Evolutionary conservation across 257 asterid species (phyloP).

Genomic region (Fraxinus anomala): DNA sequence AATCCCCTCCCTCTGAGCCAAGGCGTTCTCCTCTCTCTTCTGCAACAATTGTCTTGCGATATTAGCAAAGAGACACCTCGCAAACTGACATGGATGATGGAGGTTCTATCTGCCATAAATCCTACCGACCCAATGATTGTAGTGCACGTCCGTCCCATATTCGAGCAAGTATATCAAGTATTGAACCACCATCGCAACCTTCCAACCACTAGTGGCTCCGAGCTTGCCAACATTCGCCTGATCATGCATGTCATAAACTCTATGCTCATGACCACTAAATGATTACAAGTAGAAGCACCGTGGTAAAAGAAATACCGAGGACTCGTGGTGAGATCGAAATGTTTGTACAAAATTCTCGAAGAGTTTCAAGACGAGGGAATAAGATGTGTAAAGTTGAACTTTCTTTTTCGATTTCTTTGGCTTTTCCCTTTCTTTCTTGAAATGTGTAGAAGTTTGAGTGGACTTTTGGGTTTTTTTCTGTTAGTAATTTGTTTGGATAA

Average conservation of each 20-base stretch:
- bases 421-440: background rate
- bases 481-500: background rate
- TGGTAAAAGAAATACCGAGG: background rate
- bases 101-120: constrained; percentile 67
- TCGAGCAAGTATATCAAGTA: constrained; percentile 92
- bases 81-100: constrained; percentile 90
- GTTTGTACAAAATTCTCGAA: background rate
- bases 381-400: background rate
- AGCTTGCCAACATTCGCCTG: constrained; percentile 67
- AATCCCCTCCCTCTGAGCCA: constrained; percentile 87
- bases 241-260: constrained; percentile 90
- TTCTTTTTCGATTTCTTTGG: background rate
- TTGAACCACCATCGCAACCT: constrained; percentile 71
- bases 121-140: constrained; percentile 78
- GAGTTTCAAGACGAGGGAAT: background rate
- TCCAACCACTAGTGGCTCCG: constrained; percentile 47
- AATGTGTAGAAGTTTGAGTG: background rate
- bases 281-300: constrained; percentile 4
- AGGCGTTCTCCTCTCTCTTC: constrained; percentile 92
- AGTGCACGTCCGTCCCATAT: constrained; percentile 84
- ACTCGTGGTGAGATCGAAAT: background rate
- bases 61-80: constrained; percentile 61
- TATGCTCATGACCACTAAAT: constrained; percentile 62
- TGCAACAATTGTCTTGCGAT: constrained; percentile 86
- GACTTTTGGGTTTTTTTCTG: background rate